phyloP scores from a whole-genome alignment of 345 rosid species.

The Camelina sativa region DNA sequence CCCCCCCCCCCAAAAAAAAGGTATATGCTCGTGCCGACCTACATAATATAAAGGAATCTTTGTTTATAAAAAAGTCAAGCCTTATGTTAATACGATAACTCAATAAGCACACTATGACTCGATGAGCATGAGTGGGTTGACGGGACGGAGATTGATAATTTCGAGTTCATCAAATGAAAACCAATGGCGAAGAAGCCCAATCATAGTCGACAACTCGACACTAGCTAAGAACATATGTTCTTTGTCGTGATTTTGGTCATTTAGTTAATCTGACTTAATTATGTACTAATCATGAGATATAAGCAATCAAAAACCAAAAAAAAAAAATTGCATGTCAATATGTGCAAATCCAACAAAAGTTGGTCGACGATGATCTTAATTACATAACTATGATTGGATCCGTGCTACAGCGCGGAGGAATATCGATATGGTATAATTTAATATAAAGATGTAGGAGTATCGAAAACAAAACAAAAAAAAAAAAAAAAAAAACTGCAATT shows the following conservation, averaged over 20 bases:
- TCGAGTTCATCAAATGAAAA: conserved; percentile 34
- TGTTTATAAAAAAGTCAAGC: conserved; percentile 25
- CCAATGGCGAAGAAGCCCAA: conserved; percentile 16
- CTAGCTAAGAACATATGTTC: conserved; percentile 24
- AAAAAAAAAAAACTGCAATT: too few species aligned
- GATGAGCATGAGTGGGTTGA: conserved; percentile 14
- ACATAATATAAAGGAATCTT: not conserved
- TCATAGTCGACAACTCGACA: conserved; percentile 23
- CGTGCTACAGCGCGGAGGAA: too few species aligned
- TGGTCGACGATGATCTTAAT: not conserved
- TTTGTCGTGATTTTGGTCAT: conserved; percentile 17
- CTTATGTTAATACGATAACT: conserved; percentile 15
- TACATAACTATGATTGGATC: too few species aligned
- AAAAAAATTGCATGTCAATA: not conserved
- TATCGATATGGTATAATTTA: too few species aligned
- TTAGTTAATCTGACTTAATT: not conserved
- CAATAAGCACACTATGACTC: not conserved
- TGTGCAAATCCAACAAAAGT: conserved; percentile 10
- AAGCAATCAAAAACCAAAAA: not conserved
- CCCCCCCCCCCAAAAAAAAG: conserved; percentile 10
- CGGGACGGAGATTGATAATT: conserved; percentile 23
- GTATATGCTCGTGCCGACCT: conserved; percentile 41
- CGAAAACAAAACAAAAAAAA: too few species aligned
- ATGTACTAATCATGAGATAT: not conserved
- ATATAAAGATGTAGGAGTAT: too few species aligned